Conservation (phyloP, 495 filamentous ascomycete species). For the Saxispiralis lemnorum region DNA sequence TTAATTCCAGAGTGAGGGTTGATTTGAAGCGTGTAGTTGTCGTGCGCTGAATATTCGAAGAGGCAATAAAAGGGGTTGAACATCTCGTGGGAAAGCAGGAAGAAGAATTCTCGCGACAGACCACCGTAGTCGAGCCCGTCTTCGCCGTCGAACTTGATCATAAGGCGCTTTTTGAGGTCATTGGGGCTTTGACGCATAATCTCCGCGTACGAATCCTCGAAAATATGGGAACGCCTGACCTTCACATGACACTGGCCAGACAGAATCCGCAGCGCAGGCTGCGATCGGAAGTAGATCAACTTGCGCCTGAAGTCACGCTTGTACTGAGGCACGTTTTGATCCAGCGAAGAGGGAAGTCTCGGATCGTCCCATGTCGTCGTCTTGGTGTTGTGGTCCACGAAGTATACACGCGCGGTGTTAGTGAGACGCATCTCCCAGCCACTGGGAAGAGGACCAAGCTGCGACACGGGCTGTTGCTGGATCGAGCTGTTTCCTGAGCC, state of each 20-base stretch:
- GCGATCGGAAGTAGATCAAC: conserved; percentile 96
- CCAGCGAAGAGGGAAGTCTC: conserved; percentile 80
- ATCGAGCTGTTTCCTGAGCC: conserved; percentile 60
- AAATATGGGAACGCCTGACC: conserved; percentile 88
- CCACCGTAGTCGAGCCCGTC: conserved; percentile 96
- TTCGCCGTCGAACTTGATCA: conserved; percentile 99
- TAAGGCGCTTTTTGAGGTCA: conserved; percentile 90
- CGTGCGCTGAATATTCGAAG: conserved; percentile 98
- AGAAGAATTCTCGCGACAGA: conserved; percentile 98
- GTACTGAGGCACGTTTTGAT: conserved; percentile 97
- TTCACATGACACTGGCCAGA: conserved; percentile 97
- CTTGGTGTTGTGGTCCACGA: conserved; percentile 98
- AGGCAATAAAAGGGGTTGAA: conserved; percentile 99
- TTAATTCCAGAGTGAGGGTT: conserved; percentile 99
- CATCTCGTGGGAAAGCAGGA: conserved; percentile 99
- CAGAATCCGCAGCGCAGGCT: conserved; percentile 85
- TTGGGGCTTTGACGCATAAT: conserved; percentile 94
- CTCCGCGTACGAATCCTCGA: conserved; percentile 95
- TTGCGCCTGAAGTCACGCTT: conserved; percentile 97
- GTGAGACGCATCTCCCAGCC: conserved; percentile 99
- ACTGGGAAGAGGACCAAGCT: conserved; percentile 88
- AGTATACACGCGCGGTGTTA: conserved; percentile 93
- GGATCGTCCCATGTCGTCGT: conserved; percentile 99
- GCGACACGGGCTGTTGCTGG: conserved; percentile 93
- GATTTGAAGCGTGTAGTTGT: conserved; percentile 99